Conservation (phyloP, 176 grass and related monocot genomes). For the Musa beccarii region DNA sequence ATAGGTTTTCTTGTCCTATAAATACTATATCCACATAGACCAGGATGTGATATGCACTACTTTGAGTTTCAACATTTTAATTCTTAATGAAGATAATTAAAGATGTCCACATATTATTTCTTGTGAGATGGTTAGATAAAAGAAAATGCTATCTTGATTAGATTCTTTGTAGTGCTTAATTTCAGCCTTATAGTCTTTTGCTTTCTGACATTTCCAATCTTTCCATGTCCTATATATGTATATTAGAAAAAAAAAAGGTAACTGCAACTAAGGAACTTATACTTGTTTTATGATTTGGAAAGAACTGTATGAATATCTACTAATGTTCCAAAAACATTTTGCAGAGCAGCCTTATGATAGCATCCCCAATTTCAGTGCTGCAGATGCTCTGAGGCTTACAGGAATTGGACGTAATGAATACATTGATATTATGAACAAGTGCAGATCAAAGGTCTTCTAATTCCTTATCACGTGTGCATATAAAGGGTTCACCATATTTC, state of each 20-base stretch:
- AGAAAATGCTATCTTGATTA: neutral
- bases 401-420: slow-evolving; percentile 96
- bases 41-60: neutral
- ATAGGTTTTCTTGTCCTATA: no score
- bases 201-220: neutral
- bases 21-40: neutral
- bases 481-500: neutral
- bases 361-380: slow-evolving; percentile 97
- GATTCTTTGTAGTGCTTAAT: neutral
- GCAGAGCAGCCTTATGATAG: slow-evolving; percentile 99
- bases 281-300: neutral
- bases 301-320: slow-evolving; percentile 24
- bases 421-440: slow-evolving; percentile 99
- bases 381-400: slow-evolving; percentile 85
- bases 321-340: slow-evolving; percentile 34
- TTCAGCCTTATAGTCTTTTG: neutral
- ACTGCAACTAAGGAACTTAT: neutral
- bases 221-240: neutral
- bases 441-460: slow-evolving; percentile 83
- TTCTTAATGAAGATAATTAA: neutral
- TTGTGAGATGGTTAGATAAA: neutral
- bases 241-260: neutral
- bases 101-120: neutral
- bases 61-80: neutral
- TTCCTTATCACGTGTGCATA: neutral